phyloP scores from a whole-genome alignment of 2,329 filamentous ascomycete genomes.

The Cryoendolithus antarcticus region DNA sequence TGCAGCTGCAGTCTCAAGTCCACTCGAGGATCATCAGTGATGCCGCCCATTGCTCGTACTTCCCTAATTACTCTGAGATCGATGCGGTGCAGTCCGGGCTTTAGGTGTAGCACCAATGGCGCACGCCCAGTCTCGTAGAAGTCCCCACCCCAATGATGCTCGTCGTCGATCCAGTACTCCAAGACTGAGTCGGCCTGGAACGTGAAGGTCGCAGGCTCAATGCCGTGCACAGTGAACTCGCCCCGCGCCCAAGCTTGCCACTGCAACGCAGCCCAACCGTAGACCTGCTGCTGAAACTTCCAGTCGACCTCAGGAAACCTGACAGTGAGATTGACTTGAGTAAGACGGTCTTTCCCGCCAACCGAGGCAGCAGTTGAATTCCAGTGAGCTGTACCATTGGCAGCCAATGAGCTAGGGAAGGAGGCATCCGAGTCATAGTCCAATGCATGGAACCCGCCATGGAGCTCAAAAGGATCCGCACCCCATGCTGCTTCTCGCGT shows the following conservation, averaged over 20 bases:
- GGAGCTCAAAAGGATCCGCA: constrained; percentile 42
- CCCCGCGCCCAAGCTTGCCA: constrained; percentile 48
- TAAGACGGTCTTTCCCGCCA: no score
- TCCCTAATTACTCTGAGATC: constrained; percentile 44
- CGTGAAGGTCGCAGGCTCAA: constrained; percentile 24
- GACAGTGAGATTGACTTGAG: constrained; percentile 27
- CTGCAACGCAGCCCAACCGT: constrained; percentile 48
- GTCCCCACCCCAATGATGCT: constrained; percentile 45
- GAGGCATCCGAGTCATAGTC: constrained; percentile 28
- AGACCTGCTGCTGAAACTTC: constrained; percentile 39
- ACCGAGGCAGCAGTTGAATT: constrained; percentile 20
- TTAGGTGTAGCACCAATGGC: constrained; percentile 37
- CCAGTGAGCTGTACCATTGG: constrained; percentile 41
- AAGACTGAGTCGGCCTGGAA: constrained; percentile 38
- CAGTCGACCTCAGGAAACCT: constrained; percentile 41
- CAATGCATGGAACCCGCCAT: constrained; percentile 40
- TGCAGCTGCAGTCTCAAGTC: constrained; percentile 28
- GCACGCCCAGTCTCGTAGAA: constrained; percentile 40
- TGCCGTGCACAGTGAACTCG: constrained; percentile 26
- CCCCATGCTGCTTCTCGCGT: constrained; percentile 49
- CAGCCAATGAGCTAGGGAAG: constrained; percentile 39
- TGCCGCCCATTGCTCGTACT: constrained; percentile 43
- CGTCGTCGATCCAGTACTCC: constrained; percentile 41
- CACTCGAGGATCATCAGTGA: constrained; percentile 32
- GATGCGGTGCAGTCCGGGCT: constrained; percentile 38